A percentile compares a stretch with the other conserved stretches of the same genome.
Evolutionary conservation across 106 monocot species (phyloP).

Genomic region (Dendrobium catenatum): DNA sequence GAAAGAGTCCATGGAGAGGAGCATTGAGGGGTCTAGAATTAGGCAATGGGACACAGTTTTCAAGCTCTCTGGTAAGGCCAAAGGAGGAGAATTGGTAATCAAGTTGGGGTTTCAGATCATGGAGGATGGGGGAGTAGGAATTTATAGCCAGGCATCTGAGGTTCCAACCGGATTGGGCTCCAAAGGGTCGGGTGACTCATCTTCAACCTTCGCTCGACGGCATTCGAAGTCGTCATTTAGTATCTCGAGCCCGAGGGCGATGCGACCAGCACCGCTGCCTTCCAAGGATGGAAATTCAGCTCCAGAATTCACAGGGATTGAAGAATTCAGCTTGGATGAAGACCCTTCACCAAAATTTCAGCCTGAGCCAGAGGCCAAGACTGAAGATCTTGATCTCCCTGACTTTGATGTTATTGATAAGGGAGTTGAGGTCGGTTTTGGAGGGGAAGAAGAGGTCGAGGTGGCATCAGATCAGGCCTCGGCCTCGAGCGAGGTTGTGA

Average conservation of each 20-base stretch:
- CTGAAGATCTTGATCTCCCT: constrained; percentile 51
- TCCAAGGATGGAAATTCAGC: constrained; percentile 2
- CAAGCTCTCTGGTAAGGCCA: constrained; percentile 71
- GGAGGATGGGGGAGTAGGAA: constrained; percentile 71
- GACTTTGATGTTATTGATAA: constrained; percentile 84
- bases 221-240: constrained; percentile 84
- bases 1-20: constrained; percentile 78
- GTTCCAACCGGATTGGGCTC: background rate
- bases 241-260: constrained; percentile 53
- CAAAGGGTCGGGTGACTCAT: background rate
- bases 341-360: constrained; percentile 17
- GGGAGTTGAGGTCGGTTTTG: constrained; percentile 45
- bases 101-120: constrained; percentile 92
- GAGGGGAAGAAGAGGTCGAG: constrained; percentile 1
- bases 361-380: constrained; percentile 15
- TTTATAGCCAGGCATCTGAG: constrained; percentile 35
- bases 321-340: constrained; percentile 80
- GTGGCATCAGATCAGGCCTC: constrained; percentile 12
- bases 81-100: constrained; percentile 65
- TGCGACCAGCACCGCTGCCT: background rate
- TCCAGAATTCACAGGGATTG: constrained; percentile 51
- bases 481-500: too few relatives aligned
- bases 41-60: constrained; percentile 66
- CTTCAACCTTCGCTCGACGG: constrained; percentile 38
- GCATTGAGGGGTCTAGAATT: constrained; percentile 43